A percentile compares a stretch with the other conserved stretches of the same genome.
phyloP scores from a whole-genome alignment of 345 rosid species.

The Pugionium dolabratum region DNA sequence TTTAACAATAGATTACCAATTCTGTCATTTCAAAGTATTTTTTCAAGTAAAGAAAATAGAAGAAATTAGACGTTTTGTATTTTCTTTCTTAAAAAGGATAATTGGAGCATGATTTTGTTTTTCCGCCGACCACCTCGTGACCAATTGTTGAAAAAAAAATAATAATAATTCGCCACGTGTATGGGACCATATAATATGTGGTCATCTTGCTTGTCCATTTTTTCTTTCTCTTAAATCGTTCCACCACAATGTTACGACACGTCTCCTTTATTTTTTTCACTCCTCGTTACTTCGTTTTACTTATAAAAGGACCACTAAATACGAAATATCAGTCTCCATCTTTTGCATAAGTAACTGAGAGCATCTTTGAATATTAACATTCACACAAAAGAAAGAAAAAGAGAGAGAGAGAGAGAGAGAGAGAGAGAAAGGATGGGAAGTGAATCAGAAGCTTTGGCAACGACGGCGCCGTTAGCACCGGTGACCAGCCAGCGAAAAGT shows the following conservation, averaged over 20 bases:
- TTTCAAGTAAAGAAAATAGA: too few species aligned
- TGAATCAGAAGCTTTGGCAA: constrained; percentile 45
- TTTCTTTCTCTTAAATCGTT: not conserved
- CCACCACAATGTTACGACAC: constrained; percentile 24
- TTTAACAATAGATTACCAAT: too few species aligned
- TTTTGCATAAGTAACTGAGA: constrained; percentile 6
- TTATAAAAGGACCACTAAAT: constrained; percentile 25
- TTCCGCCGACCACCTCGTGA: too few species aligned
- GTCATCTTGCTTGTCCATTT: constrained; percentile 27
- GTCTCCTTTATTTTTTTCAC: not conserved
- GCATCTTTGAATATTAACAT: constrained; percentile 24
- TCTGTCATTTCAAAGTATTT: too few species aligned
- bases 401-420: not conserved
- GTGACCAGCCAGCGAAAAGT: constrained; percentile 62
- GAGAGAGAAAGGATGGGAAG: constrained; percentile 16
- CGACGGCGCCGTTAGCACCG: constrained; percentile 68
- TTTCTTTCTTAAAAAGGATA: too few species aligned
- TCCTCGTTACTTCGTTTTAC: not conserved
- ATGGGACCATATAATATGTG: constrained; percentile 12
- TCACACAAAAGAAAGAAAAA: not conserved
- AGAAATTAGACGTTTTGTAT: too few species aligned
- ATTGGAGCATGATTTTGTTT: too few species aligned
- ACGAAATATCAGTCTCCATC: not conserved
- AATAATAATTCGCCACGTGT: constrained; percentile 24
- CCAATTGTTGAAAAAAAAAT: too few species aligned